Conservation (phyloP, 2,329 filamentous ascomycete species). For the Lecanicillium sp. region DNA sequence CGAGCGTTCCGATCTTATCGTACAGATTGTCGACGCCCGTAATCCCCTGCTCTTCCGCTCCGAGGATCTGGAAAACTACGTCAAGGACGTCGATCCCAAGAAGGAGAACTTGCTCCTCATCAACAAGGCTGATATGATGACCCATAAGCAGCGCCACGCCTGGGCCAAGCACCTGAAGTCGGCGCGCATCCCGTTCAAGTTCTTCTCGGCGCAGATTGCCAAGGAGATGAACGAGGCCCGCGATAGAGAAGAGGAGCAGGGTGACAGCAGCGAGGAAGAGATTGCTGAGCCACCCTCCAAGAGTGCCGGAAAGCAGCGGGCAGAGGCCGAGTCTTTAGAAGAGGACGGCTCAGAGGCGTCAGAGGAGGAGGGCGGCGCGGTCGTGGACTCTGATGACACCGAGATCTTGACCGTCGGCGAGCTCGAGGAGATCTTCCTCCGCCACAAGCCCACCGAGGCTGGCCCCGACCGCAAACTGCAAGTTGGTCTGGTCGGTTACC, state of each 20-base stretch:
- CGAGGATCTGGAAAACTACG: constrained; percentile 87
- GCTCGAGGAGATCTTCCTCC: constrained; percentile 79
- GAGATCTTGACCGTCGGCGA: constrained; percentile 90
- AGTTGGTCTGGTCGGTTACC: constrained; percentile 93
- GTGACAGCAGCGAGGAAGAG: constrained; percentile 26
- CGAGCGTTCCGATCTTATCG: constrained; percentile 88
- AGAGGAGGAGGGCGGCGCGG: constrained; percentile 17
- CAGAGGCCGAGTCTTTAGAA: constrained; percentile 16
- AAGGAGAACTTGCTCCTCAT: constrained; percentile 91
- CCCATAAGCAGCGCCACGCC: constrained; percentile 66
- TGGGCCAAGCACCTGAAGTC: constrained; percentile 86
- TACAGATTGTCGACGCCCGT: constrained; percentile 96
- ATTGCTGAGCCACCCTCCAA: constrained; percentile 16
- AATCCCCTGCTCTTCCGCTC: constrained; percentile 92
- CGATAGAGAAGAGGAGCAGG: constrained; percentile 45
- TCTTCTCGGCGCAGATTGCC: constrained; percentile 90
- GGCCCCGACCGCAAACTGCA: constrained; percentile 62
- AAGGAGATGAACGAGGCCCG: constrained; percentile 80
- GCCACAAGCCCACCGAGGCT: constrained; percentile 53
- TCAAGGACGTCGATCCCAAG: constrained; percentile 81
- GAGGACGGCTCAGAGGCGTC: constrained; percentile 21
- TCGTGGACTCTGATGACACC: constrained; percentile 52
- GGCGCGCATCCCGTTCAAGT: constrained; percentile 80
- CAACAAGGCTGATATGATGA: constrained; percentile 99
- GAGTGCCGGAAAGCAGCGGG: constrained; percentile 25